Evolutionary conservation across 352 stramenopile species (phyloP).

Genomic region (Nothophytophthora sp.): DNA sequence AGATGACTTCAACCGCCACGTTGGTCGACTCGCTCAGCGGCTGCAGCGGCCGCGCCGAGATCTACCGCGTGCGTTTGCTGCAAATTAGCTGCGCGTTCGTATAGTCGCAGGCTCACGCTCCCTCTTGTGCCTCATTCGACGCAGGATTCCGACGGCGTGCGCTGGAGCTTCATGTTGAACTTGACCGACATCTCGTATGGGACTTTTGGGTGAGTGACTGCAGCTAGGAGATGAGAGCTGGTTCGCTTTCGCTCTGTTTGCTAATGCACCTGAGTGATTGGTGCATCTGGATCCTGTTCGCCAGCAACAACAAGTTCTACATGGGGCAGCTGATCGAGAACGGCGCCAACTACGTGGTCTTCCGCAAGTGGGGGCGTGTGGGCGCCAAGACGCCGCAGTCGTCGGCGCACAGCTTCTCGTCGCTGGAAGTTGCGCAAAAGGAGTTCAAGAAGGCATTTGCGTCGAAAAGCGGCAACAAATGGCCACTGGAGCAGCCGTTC

Average conservation of each 20-base stretch:
- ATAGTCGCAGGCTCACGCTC: no score
- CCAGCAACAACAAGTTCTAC: conserved; percentile 86
- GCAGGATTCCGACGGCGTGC: conserved; percentile 48
- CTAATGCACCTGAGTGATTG: no score
- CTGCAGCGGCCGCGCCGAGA: conserved; percentile 17
- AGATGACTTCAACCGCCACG: conserved; percentile 27
- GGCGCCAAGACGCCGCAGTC: conserved; percentile 54
- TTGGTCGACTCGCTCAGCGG: conserved; percentile 22
- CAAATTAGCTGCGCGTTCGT: no score
- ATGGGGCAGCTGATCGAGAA: conserved; percentile 66
- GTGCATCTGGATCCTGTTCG: no score
- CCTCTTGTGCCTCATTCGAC: neutral
- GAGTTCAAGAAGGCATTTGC: conserved; percentile 55
- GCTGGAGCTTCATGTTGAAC: conserved; percentile 76
- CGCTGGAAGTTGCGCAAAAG: conserved; percentile 30
- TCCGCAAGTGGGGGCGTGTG: conserved; percentile 71
- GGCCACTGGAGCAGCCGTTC: conserved; percentile 48
- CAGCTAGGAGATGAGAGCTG: neutral
- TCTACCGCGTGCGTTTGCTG: conserved; percentile 33
- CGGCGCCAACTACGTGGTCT: conserved; percentile 39
- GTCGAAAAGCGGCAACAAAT: conserved; percentile 63
- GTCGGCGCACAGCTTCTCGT: conserved; percentile 7
- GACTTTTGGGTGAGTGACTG: conserved; percentile 35
- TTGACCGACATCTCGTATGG: conserved; percentile 63
- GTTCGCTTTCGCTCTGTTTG: neutral